These are phyloP conservation scores for Saprolegnia diclina DNA, from an alignment of 352 stramenopile species.

Conservation along the genomic window DNA sequence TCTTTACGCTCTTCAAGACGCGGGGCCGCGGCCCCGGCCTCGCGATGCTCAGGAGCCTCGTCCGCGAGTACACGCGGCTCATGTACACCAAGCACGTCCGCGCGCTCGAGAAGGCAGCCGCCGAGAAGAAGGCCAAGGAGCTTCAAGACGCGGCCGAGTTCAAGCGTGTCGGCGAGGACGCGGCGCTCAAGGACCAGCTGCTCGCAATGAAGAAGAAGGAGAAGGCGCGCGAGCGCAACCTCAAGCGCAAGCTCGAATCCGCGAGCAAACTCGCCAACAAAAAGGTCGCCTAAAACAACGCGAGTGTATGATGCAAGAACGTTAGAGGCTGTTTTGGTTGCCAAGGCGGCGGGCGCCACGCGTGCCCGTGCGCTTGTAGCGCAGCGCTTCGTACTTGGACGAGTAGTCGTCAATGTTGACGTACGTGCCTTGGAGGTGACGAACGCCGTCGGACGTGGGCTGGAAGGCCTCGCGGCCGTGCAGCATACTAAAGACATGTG, in stretches of 20 bases:
- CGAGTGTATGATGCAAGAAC: not conserved
- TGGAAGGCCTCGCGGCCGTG: conserved; percentile 76
- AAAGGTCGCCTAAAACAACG: not conserved
- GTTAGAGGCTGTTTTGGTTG: not conserved
- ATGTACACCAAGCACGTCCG: conserved; percentile 79
- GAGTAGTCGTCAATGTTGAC: conserved; percentile 84
- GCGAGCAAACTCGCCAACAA: not conserved
- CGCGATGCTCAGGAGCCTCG: conserved; percentile 57
- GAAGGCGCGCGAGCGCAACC: conserved; percentile 39
- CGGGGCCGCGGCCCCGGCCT: conserved; percentile 51
- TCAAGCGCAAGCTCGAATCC: not conserved
- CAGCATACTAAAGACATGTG: conserved; percentile 38
- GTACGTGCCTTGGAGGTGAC: conserved; percentile 81
- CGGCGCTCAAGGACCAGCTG: conserved; percentile 78
- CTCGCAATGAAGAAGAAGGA: conserved; percentile 73
- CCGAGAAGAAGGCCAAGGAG: conserved; percentile 63
- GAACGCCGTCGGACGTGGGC: conserved; percentile 55
- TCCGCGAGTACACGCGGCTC: conserved; percentile 80
- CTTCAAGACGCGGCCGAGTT: conserved; percentile 38
- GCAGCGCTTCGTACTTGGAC: conserved; percentile 76
- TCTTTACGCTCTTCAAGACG: conserved; percentile 48
- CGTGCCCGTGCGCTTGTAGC: conserved; percentile 23
- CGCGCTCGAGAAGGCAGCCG: conserved; percentile 57
- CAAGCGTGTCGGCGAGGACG: conserved; percentile 39
- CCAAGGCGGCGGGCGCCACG: not conserved